phyloP scores from a whole-genome alignment of 2,329 filamentous ascomycete species.

The Ophiosphaerella korrae region DNA sequence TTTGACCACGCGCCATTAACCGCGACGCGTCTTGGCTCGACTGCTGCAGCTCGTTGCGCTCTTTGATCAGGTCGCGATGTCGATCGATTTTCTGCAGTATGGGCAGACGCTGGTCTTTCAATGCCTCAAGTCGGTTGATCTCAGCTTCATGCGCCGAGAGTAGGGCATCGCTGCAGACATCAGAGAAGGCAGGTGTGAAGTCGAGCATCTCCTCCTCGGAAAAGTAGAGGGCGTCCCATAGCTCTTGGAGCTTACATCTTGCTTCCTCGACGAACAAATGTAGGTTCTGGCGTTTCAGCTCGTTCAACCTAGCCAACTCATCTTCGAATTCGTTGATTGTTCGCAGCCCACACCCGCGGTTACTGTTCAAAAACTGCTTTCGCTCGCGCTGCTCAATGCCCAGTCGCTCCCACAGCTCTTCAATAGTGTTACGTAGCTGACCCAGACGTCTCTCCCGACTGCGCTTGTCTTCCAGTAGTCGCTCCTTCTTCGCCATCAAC shows the following conservation, averaged over 20 bases:
- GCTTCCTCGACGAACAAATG: constrained; percentile 96
- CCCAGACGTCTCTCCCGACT: constrained; percentile 76
- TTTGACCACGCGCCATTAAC: constrained; percentile 86
- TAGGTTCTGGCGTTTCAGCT: constrained; percentile 92
- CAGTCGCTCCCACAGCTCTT: constrained; percentile 85
- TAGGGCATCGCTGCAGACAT: constrained; percentile 94
- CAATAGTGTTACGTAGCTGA: constrained; percentile 78
- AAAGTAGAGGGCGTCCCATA: constrained; percentile 94
- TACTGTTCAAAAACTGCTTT: constrained; percentile 82
- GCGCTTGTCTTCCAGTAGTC: constrained; percentile 86
- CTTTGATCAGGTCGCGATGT: constrained; percentile 80
- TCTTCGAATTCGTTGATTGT: constrained; percentile 97
- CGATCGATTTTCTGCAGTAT: constrained; percentile 81
- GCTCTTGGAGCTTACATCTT: constrained; percentile 84
- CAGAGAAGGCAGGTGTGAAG: constrained; percentile 94
- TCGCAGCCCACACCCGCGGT: constrained; percentile 87
- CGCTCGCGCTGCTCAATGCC: constrained; percentile 81
- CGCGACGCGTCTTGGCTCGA: constrained; percentile 95
- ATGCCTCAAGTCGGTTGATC: constrained; percentile 76
- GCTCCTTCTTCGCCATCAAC: constrained; percentile 76
- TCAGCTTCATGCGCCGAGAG: constrained; percentile 94
- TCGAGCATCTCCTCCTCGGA: constrained; percentile 99
- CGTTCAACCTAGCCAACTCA: constrained; percentile 82
- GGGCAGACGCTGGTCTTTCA: constrained; percentile 86
- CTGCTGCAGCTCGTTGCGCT: constrained; percentile 83